Evolutionary conservation across 306 rosid species (phyloP).

Genomic region (Betula pendula): DNA sequence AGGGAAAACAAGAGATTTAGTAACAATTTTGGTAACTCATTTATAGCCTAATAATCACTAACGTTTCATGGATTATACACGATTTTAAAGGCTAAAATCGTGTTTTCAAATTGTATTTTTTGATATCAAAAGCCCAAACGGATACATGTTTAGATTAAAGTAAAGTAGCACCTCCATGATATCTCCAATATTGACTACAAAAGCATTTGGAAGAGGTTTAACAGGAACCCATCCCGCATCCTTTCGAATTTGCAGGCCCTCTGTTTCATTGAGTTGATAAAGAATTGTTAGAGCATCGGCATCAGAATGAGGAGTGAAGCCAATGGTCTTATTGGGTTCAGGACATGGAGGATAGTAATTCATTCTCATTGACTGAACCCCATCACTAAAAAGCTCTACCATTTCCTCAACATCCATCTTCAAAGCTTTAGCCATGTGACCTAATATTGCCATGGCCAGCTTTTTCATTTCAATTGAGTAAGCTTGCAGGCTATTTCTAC

Average conservation of each 20-base stretch:
- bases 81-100: no score
- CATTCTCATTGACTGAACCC: constrained; percentile 32
- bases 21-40: not conserved
- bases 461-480: constrained; percentile 25
- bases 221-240: constrained; percentile 46
- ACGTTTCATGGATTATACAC: not conserved
- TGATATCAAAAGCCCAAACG: no score
- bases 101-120: no score
- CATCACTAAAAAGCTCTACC: constrained; percentile 24
- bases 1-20: not conserved
- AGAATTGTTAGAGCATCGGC: constrained; percentile 34
- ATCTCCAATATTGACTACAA: constrained; percentile 45
- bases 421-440: constrained; percentile 28
- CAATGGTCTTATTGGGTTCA: constrained; percentile 35
- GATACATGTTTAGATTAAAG: not conserved
- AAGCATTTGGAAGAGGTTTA: constrained; percentile 49
- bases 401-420: constrained; percentile 26
- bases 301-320: constrained; percentile 38
- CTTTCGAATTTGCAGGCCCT: constrained; percentile 43
- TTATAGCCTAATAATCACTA: not conserved
- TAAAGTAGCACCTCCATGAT: constrained; percentile 37
- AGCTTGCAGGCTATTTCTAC: constrained; percentile 24
- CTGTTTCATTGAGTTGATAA: constrained; percentile 39
- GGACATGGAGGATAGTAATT: constrained; percentile 50
- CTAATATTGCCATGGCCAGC: constrained; percentile 7